These are phyloP conservation scores for Apiotrichum domesticum DNA, from an alignment of 1,284 basidiomycete species.

Conservation along the genomic window DNA sequence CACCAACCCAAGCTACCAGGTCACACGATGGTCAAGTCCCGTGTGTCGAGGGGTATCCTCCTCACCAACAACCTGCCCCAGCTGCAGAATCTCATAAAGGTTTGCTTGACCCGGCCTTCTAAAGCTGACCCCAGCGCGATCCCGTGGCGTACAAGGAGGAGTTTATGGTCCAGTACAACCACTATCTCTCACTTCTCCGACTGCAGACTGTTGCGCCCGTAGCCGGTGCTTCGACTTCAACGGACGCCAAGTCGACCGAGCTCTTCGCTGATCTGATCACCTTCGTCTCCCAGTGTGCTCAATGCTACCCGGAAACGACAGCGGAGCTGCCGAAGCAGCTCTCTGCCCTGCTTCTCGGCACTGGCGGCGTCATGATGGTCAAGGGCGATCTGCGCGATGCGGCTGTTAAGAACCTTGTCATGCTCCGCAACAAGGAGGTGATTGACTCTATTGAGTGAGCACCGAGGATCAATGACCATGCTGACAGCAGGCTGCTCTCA, in stretches of 20 bases:
- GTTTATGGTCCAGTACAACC: conserved; percentile 97
- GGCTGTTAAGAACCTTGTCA: conserved; percentile 81
- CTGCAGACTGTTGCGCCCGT: conserved; percentile 51
- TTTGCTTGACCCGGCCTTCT: conserved; percentile 11
- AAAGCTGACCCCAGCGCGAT: conserved; percentile 58
- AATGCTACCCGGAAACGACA: conserved; percentile 83
- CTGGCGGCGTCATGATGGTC: conserved; percentile 29
- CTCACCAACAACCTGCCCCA: conserved; percentile 56
- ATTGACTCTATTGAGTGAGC: conserved; percentile 85
- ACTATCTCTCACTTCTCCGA: conserved; percentile 80
- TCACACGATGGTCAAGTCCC: conserved; percentile 35
- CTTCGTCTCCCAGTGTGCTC: conserved; percentile 67
- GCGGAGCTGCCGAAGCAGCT: conserved; percentile 73
- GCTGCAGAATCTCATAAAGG: conserved; percentile 91
- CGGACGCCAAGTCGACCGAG: conserved; percentile 60
- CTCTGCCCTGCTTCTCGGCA: conserved; percentile 60
- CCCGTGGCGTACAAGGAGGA: conserved; percentile 88
- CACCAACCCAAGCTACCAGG: not conserved
- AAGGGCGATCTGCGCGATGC: conserved; percentile 61
- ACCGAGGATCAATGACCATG: not conserved
- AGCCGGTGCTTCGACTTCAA: conserved; percentile 21
- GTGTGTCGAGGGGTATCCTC: conserved; percentile 44
- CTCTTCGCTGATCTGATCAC: conserved; percentile 79
- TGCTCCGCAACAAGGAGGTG: conserved; percentile 87
- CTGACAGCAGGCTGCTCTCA: conserved; percentile 64